Evolutionary conservation across 805 yeast genomes (phyloP).

Genomic region (Clavispora carvajalis): DNA sequence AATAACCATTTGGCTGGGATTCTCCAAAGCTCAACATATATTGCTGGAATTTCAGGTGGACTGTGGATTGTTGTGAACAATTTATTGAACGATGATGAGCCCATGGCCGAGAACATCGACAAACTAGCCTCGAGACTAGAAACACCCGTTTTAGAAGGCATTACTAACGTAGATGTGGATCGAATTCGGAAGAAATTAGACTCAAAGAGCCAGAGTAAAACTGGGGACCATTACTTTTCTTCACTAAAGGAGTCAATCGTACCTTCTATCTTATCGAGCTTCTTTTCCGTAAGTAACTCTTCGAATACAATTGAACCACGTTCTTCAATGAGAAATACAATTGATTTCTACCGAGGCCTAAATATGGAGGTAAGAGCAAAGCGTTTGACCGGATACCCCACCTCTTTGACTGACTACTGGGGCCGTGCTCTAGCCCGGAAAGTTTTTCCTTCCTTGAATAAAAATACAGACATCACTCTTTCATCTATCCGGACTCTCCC

Average conservation of each 20-base stretch:
- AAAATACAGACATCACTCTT: constrained; percentile 34
- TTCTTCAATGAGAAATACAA: constrained; percentile 16
- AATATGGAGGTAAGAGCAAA: constrained; percentile 51
- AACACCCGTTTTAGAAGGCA: constrained; percentile 49
- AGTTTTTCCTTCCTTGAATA: constrained; percentile 33
- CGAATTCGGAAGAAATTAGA: background rate
- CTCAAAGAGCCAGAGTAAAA: background rate
- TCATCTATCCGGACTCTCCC: constrained; percentile 27
- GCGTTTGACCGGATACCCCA: constrained; percentile 46
- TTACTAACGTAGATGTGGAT: constrained; percentile 45
- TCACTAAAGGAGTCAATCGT: background rate
- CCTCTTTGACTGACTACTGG: constrained; percentile 66
- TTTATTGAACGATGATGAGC: constrained; percentile 26
- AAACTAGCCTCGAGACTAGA: constrained; percentile 37
- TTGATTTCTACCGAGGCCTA: constrained; percentile 47
- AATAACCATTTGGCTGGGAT: constrained; percentile 43
- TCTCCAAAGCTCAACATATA: constrained; percentile 49
- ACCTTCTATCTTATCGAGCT: background rate
- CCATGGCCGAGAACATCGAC: constrained; percentile 16
- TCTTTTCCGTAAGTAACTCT: background rate
- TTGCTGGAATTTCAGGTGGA: constrained; percentile 69
- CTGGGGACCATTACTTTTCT: background rate
- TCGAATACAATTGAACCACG: constrained; percentile 8
- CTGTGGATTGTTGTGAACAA: constrained; percentile 59
- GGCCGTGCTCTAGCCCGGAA: constrained; percentile 54